Evolutionary conservation across 495 filamentous ascomycete genomes (phyloP).

Genomic region (Hyaloscypha variabilis): DNA sequence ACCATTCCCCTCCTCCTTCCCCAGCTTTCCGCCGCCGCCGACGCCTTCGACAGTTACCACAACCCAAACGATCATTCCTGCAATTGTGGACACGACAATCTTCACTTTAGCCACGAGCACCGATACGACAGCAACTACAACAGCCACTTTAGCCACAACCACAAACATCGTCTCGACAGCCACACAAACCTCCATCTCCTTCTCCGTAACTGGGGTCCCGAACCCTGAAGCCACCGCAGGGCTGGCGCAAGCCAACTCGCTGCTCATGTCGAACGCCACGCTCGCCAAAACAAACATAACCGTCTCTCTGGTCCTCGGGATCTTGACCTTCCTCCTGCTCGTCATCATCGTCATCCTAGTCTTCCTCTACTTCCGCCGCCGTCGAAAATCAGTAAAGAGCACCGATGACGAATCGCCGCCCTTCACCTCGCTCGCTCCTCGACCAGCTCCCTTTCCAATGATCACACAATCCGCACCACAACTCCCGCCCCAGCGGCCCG

Average conservation of each 20-base stretch:
- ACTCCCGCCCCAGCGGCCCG: neutral
- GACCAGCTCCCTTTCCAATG: neutral
- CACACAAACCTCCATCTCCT: neutral
- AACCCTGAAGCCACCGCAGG: neutral
- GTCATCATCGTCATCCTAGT: constrained; percentile 22
- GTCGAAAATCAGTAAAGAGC: constrained; percentile 21
- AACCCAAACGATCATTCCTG: neutral
- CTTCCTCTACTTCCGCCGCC: constrained; percentile 33
- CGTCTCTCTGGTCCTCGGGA: constrained; percentile 30
- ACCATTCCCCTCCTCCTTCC: too few relatives aligned
- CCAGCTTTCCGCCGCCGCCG: neutral
- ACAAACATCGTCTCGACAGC: neutral
- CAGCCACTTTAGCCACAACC: neutral
- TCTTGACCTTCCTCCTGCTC: constrained; percentile 25
- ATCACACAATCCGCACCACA: too few relatives aligned
- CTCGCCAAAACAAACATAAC: constrained; percentile 15
- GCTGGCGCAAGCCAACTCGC: constrained; percentile 9
- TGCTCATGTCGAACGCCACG: neutral
- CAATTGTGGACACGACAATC: neutral
- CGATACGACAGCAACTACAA: neutral
- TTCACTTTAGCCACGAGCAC: neutral
- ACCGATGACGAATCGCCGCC: constrained; percentile 16
- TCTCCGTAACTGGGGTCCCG: neutral
- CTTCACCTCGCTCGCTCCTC: constrained; percentile 11
- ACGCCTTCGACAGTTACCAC: neutral